These are phyloP conservation scores for Fomes fomentarius DNA, from an alignment of 1,284 basidiomycete species.

Conservation along the genomic window DNA sequence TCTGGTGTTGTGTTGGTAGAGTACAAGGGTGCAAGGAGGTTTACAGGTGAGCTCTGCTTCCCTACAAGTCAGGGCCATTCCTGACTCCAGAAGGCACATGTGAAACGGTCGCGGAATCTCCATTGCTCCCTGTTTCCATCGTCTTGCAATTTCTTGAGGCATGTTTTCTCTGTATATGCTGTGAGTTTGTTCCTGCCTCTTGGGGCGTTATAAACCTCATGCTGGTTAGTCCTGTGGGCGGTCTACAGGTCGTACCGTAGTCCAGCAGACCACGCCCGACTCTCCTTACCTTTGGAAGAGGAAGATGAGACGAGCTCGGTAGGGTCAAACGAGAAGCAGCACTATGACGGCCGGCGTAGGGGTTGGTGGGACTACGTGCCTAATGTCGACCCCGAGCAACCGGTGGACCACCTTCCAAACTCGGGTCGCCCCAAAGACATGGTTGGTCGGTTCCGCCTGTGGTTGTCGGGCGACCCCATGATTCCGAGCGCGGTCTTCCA, in stretches of 20 bases:
- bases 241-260: constrained; percentile 57
- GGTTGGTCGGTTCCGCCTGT: constrained; percentile 15
- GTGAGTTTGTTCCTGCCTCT: constrained; percentile 40
- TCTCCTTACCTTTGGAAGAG: constrained; percentile 52
- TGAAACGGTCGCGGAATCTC: constrained; percentile 9
- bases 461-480: constrained; percentile 20
- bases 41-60: constrained; percentile 44
- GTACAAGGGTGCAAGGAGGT: constrained; percentile 42
- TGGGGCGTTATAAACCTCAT: neutral
- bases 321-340: constrained; percentile 34
- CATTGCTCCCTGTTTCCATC: constrained; percentile 49
- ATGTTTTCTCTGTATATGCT: constrained; percentile 61
- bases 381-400: constrained; percentile 14
- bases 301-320: constrained; percentile 31
- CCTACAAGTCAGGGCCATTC: neutral
- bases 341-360: constrained; percentile 33
- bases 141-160: constrained; percentile 57
- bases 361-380: constrained; percentile 63
- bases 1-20: constrained; percentile 47
- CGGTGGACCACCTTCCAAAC: constrained; percentile 1
- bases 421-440: constrained; percentile 8
- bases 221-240: constrained; percentile 53
- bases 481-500: constrained; percentile 27
- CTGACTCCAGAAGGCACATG: constrained; percentile 26
- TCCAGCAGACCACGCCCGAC: constrained; percentile 54